These are phyloP conservation scores for Scytalidium sp. DNA, from an alignment of 2,329 filamentous ascomycete species.

Conservation along the genomic window DNA sequence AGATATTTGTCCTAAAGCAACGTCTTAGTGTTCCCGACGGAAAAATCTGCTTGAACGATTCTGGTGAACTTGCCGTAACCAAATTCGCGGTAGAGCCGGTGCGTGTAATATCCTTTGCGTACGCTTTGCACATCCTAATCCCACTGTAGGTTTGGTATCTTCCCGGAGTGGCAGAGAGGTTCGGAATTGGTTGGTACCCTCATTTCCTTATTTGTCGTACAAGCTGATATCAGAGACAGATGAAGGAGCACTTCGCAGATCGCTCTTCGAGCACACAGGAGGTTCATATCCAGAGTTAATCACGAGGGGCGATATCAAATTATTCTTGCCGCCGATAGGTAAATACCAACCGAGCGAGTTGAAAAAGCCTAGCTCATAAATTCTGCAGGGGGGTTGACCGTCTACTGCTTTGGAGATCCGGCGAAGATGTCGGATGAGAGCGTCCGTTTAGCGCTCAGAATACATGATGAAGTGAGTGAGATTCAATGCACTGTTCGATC, in stretches of 20 bases:
- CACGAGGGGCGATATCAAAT: constrained; percentile 88
- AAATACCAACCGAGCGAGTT: constrained; percentile 81
- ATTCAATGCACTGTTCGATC: not conserved
- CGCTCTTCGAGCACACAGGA: constrained; percentile 91
- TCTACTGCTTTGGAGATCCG: constrained; percentile 95
- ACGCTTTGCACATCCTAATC: constrained; percentile 82
- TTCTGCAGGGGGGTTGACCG: constrained; percentile 65
- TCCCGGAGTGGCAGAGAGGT: constrained; percentile 84
- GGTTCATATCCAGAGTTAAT: constrained; percentile 97
- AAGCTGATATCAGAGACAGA: constrained; percentile 76
- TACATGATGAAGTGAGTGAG: constrained; percentile 59
- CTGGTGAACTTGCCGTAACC: constrained; percentile 86
- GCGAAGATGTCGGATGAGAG: constrained; percentile 90
- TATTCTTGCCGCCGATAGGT: constrained; percentile 93
- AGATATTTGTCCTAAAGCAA: constrained; percentile 9
- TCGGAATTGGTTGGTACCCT: constrained; percentile 61
- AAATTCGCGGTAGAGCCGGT: constrained; percentile 98
- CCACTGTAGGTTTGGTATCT: constrained; percentile 70
- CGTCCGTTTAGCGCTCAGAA: constrained; percentile 74
- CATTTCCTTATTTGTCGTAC: constrained; percentile 23
- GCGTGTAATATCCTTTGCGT: constrained; percentile 65
- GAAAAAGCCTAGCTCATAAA: constrained; percentile 8
- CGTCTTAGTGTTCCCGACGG: constrained; percentile 56
- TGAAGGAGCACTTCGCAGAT: constrained; percentile 80
- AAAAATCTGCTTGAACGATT: constrained; percentile 81